A percentile compares a stretch with the other conserved stretches of the same genome.
Evolutionary conservation across 345 rosid species (phyloP).

Genomic region (Stellera chamaejasme): DNA sequence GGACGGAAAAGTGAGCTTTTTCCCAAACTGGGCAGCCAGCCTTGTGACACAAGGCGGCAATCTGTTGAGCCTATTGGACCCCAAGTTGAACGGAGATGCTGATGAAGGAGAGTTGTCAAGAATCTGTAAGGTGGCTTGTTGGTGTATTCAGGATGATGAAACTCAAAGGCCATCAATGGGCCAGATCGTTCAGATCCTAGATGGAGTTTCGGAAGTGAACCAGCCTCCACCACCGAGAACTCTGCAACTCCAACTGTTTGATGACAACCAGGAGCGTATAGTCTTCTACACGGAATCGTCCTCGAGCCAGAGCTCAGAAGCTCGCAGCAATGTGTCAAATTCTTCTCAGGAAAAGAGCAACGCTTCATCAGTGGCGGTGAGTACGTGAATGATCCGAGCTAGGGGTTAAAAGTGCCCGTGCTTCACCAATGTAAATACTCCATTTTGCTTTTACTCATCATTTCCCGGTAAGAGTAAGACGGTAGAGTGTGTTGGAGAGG

Average conservation of each 20-base stretch:
- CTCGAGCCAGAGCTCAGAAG: constrained; percentile 29
- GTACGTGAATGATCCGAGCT: constrained; percentile 5
- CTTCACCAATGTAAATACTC: too few relatives aligned
- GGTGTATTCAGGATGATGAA: constrained; percentile 93
- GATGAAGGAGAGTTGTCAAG: constrained; percentile 53
- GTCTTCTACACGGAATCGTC: constrained; percentile 46
- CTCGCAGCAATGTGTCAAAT: constrained; percentile 21
- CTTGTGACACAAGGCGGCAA: constrained; percentile 38
- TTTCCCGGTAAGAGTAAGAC: too few relatives aligned
- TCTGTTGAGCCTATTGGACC: constrained; percentile 43
- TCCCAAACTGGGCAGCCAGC: constrained; percentile 54
- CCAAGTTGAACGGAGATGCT: constrained; percentile 30
- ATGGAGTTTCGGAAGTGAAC: constrained; percentile 54
- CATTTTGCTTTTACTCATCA: too few relatives aligned
- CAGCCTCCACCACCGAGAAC: constrained; percentile 53
- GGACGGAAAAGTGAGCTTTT: constrained; percentile 40
- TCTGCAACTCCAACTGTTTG: constrained; percentile 47
- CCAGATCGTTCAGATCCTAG: constrained; percentile 80
- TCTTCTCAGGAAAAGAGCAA: constrained; percentile 24
- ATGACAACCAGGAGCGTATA: constrained; percentile 21
- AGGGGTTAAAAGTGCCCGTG: too few relatives aligned
- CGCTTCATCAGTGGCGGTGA: constrained; percentile 11
- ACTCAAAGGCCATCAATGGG: constrained; percentile 66
- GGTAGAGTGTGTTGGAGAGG: too few relatives aligned
- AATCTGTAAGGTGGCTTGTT: constrained; percentile 62